Evolutionary conservation across 495 filamentous ascomycete genomes (phyloP), one percentile per base, ranked within the genome.

Genomic region (Podospora australis): DNA sequence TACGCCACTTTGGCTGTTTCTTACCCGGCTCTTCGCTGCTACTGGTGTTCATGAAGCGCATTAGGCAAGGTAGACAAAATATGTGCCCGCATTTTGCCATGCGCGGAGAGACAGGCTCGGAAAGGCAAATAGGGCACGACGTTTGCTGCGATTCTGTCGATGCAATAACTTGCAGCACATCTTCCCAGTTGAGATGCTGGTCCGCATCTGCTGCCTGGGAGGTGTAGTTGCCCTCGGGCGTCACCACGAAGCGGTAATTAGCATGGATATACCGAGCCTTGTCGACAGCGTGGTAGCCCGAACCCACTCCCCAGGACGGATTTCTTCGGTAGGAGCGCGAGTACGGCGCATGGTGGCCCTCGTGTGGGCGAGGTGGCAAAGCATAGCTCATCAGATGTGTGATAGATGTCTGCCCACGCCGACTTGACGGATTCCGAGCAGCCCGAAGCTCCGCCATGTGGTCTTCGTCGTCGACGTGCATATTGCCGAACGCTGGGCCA

Each of bases 11-110:
- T 13, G 54, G 59, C 29, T 59, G 60, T 50, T 57, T 56, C 41
- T 87, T 78, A 64, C 77, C 84, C 63, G 84, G 88, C 49, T 79
- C 75, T 1, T 78, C 78, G 21, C 81, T 84, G 28, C 88, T 86
- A 1, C 73, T 78, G 6, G 89, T 84, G 56, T 94, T 88, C 91
- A 98, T 96, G 61, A 94, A 98, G 34, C 92, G 85, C 46, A 96
- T 84, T 28, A 97, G 70, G 64, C 92, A 98, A 10, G 92, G 86
- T 34, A 96, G 73, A 64, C 92, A 98, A 60, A 96, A 96, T 21
- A 98, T 96, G 62, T 98, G 92, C 11, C 92, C 92, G 62, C 92
- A 98, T 56, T 86, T 90, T 32, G 92, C 90, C 92, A 98, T 98
- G 47, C 94, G 84, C 22, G 92, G 91, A 3, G 92, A 92, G 5